These are phyloP conservation scores for Aspergillus wentii DNA, from an alignment of 495 filamentous ascomycete genomes.

Conservation along the genomic window DNA sequence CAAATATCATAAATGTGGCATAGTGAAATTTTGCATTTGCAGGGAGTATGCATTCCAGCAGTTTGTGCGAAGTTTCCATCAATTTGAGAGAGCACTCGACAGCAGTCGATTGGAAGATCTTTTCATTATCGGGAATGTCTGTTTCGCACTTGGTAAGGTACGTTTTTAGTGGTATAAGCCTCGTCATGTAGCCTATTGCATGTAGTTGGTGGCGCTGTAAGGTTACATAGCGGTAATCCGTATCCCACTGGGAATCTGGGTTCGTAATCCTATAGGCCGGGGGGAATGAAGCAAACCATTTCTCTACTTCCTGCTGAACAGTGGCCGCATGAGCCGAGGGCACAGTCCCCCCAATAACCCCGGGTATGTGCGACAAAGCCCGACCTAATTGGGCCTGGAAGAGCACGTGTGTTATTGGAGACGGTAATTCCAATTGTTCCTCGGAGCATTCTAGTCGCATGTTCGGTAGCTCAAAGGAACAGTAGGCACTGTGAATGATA, in stretches of 20 bases:
- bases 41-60: slow-evolving; percentile 38
- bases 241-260: slow-evolving; percentile 43
- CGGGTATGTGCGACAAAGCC: slow-evolving; percentile 11
- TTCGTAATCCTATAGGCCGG: slow-evolving; percentile 29
- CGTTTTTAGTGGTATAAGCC: slow-evolving; percentile 38
- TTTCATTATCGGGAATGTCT: slow-evolving; percentile 19
- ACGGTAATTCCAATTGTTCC: slow-evolving; percentile 8
- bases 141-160: slow-evolving; percentile 27
- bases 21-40: slow-evolving; percentile 45
- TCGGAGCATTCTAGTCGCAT: slow-evolving; percentile 16
- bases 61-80: slow-evolving; percentile 30
- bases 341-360: slow-evolving; percentile 4
- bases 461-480: slow-evolving; percentile 18
- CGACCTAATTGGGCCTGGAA: slow-evolving; percentile 19
- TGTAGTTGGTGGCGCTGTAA: slow-evolving; percentile 47
- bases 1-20: slow-evolving; percentile 49
- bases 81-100: slow-evolving; percentile 36
- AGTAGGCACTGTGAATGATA: slow-evolving; percentile 19
- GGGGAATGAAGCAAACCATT: slow-evolving; percentile 38
- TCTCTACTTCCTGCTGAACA: slow-evolving; percentile 25
- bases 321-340: slow-evolving; percentile 10
- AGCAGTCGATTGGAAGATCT: slow-evolving; percentile 28
- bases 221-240: slow-evolving; percentile 31
- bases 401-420: slow-evolving; percentile 19
- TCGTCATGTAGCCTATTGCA: slow-evolving; percentile 40